These are phyloP conservation scores for Eragrostis nindensis DNA, from an alignment of 176 grass and related monocot genomes.

Conservation along the genomic window DNA sequence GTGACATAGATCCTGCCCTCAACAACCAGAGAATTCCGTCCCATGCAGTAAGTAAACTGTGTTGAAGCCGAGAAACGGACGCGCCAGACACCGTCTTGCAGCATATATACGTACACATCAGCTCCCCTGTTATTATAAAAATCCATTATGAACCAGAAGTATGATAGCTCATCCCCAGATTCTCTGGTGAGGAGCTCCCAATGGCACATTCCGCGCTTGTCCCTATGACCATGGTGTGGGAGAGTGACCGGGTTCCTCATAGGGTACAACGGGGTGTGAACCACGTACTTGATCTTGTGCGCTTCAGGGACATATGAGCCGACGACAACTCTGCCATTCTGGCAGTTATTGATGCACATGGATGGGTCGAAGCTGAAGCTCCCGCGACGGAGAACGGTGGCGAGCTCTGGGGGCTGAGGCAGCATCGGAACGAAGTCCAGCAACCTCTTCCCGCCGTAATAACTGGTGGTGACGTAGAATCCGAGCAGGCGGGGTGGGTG, in stretches of 20 bases:
- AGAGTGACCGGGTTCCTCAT: background rate
- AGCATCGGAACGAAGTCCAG: background rate
- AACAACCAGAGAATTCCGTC: background rate
- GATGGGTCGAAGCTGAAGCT: slow-evolving; percentile 18
- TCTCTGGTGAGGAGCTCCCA: background rate
- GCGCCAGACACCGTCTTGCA: too few species aligned
- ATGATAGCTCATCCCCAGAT: too few species aligned
- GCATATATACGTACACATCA: too few species aligned
- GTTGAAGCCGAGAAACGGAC: too few species aligned
- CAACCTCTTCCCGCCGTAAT: too few species aligned
- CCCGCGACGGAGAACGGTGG: slow-evolving; percentile 16
- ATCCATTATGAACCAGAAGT: too few species aligned
- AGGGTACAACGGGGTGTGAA: slow-evolving; percentile 33
- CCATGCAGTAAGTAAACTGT: background rate
- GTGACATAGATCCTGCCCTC: slow-evolving; percentile 11
- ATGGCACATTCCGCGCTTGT: background rate
- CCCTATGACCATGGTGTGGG: background rate
- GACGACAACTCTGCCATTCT: too few species aligned
- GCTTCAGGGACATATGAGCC: too few species aligned
- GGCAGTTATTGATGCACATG: background rate
- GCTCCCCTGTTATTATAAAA: too few species aligned
- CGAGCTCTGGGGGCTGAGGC: slow-evolving; percentile 21
- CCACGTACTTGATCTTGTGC: background rate
- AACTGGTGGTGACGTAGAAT: slow-evolving; percentile 1
- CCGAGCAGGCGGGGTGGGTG: slow-evolving; percentile 35